Percentiles rank a stretch among this genome's conserved stretches.
Evolutionary conservation across 2,329 filamentous ascomycete genomes (phyloP).

Genomic region (Penicillium hesseltinei): DNA sequence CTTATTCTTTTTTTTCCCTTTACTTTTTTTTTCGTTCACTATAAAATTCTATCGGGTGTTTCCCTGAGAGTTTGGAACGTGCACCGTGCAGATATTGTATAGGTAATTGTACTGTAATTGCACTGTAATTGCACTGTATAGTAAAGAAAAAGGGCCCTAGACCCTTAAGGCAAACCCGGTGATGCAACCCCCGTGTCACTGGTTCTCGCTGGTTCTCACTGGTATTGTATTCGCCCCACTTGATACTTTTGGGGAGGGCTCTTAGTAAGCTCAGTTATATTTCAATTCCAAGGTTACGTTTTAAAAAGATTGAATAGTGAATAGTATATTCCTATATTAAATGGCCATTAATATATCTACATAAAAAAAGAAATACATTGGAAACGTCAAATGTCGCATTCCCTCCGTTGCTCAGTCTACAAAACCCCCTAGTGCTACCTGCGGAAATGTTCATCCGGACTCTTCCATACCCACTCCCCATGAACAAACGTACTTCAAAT

Average conservation of each 20-base stretch:
- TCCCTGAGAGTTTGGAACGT: neutral
- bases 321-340: neutral
- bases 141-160: conserved; percentile 3
- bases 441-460: neutral
- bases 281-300: neutral
- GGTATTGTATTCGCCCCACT: neutral
- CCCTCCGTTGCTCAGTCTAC: conserved; percentile 7
- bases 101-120: neutral
- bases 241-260: neutral
- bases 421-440: neutral
- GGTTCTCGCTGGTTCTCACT: neutral
- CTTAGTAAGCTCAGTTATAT: neutral
- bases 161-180: conserved; percentile 11
- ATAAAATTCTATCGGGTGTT: neutral
- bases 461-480: neutral
- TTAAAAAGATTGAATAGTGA: neutral
- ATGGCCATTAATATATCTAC: neutral
- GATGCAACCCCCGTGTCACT: conserved; percentile 27
- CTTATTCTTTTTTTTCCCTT: neutral
- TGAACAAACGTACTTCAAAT: neutral
- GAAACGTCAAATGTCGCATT: neutral
- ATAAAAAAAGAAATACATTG: neutral
- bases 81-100: neutral
- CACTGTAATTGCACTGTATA: neutral
- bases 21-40: neutral